Evolutionary conservation across 2,329 filamentous ascomycete species (phyloP).

Genomic region (Fusarium euwallaceae): DNA sequence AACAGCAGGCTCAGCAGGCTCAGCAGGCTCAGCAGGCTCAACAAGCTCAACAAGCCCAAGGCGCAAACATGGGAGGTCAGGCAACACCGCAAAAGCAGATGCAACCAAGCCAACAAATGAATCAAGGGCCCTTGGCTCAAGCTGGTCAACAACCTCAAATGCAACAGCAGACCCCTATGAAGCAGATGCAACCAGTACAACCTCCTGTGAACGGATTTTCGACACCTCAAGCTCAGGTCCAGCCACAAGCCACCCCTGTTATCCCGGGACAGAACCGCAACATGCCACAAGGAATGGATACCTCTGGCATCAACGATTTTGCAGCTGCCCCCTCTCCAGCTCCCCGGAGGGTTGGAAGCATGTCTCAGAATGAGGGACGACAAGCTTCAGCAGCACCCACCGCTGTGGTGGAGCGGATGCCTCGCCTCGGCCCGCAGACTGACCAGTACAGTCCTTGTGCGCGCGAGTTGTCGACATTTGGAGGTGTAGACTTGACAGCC

Average conservation of each 20-base stretch:
- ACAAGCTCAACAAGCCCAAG: constrained; percentile 54
- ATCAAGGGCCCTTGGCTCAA: constrained; percentile 55
- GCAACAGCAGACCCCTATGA: constrained; percentile 55
- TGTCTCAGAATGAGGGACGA: constrained; percentile 54
- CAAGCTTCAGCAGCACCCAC: constrained; percentile 37
- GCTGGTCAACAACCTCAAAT: constrained; percentile 43
- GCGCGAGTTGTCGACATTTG: constrained; percentile 71
- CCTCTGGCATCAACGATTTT: constrained; percentile 54
- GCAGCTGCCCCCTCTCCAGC: constrained; percentile 60
- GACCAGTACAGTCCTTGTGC: constrained; percentile 69
- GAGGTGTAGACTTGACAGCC: constrained; percentile 78
- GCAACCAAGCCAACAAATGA: constrained; percentile 49
- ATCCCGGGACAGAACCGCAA: constrained; percentile 60
- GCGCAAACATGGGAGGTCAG: constrained; percentile 41
- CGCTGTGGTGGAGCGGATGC: constrained; percentile 48
- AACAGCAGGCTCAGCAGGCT: constrained; percentile 51
- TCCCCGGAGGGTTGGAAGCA: constrained; percentile 56
- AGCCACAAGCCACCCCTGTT: constrained; percentile 36
- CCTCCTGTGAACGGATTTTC: constrained; percentile 54
- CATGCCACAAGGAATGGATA: constrained; percentile 65
- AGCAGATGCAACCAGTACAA: constrained; percentile 58
- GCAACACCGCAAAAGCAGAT: constrained; percentile 53
- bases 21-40: constrained; percentile 54
- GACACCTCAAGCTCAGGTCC: constrained; percentile 49
- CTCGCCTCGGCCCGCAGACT: constrained; percentile 59